A percentile compares a stretch with the other conserved stretches of the same genome.
Conservation (phyloP, 257 asterid genomes). For the Nicotiana tomentosiformis region DNA sequence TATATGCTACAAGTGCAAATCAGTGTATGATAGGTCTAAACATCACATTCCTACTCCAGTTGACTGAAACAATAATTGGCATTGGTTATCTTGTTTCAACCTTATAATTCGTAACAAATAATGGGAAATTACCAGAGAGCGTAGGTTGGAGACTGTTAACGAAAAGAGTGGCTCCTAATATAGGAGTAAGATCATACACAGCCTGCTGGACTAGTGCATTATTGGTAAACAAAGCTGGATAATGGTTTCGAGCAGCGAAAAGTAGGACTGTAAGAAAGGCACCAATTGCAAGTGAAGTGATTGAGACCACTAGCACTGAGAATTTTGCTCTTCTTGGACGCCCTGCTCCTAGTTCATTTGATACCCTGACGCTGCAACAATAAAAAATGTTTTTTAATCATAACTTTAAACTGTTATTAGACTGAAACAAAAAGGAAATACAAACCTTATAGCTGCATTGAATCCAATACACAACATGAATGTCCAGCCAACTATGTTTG, state of each 20-base stretch:
- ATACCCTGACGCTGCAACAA: constrained; percentile 7
- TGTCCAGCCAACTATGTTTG: constrained; percentile 14
- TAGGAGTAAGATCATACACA: constrained; percentile 15
- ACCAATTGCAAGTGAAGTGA: constrained; percentile 6
- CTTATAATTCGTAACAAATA: too few species aligned
- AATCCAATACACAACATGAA: constrained; percentile 16
- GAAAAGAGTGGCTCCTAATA: constrained; percentile 3
- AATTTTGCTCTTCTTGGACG: constrained; percentile 10
- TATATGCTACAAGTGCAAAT: too few species aligned
- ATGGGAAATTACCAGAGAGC: constrained; percentile 1
- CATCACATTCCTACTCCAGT: too few species aligned
- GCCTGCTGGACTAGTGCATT: neutral
- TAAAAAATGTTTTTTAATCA: neutral
- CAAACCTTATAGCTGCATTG: constrained; percentile 17
- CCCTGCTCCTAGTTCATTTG: constrained; percentile 12
- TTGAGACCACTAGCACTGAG: neutral
- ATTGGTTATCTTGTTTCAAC: too few species aligned
- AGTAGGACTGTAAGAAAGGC: neutral
- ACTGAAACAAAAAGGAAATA: neutral
- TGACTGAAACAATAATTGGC: too few species aligned
- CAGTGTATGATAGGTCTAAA: too few species aligned
- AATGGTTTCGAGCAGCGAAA: neutral
- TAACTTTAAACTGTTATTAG: neutral
- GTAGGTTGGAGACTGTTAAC: constrained; percentile 12
- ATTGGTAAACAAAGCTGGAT: neutral